These are phyloP conservation scores for Bipolaris cookei DNA, from an alignment of 2,329 filamentous ascomycete species.

Conservation along the genomic window DNA sequence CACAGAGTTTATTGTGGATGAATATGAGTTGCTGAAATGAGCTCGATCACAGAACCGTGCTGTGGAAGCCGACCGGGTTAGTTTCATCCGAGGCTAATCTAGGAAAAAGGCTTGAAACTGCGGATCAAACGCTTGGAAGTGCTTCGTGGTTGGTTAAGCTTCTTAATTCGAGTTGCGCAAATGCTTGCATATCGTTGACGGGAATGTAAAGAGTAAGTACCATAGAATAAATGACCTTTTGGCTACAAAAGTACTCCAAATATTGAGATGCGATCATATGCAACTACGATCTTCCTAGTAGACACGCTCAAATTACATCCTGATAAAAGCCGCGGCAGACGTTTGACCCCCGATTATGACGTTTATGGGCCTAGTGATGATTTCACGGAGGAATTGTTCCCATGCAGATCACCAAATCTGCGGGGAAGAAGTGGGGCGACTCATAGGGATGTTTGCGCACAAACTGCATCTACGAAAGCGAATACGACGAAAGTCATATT, in stretches of 20 bases:
- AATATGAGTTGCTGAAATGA: not conserved
- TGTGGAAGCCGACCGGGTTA: not conserved
- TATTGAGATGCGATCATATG: not conserved
- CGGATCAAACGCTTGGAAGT: not conserved
- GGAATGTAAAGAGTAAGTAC: not conserved
- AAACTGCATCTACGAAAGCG: not conserved
- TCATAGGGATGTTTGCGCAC: not conserved
- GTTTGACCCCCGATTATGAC: not conserved
- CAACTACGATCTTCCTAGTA: not conserved
- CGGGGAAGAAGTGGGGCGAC: slow-evolving; percentile 6
- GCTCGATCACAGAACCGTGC: not conserved
- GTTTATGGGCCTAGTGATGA: not conserved
- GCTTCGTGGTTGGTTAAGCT: not conserved
- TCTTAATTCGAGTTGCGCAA: not conserved
- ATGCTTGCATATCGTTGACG: not conserved
- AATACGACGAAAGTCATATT: not conserved
- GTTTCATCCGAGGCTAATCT: not conserved
- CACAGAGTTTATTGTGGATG: not conserved
- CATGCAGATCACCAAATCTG: slow-evolving; percentile 3
- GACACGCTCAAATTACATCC: not conserved
- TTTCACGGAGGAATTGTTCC: slow-evolving; percentile 9
- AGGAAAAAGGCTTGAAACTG: not conserved
- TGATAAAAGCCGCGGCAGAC: slow-evolving; percentile 1
- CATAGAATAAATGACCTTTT: not conserved
- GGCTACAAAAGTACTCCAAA: not conserved